These are phyloP conservation scores for Arabidopsis arenosa DNA, from an alignment of 345 rosid species.

Conservation along the genomic window DNA sequence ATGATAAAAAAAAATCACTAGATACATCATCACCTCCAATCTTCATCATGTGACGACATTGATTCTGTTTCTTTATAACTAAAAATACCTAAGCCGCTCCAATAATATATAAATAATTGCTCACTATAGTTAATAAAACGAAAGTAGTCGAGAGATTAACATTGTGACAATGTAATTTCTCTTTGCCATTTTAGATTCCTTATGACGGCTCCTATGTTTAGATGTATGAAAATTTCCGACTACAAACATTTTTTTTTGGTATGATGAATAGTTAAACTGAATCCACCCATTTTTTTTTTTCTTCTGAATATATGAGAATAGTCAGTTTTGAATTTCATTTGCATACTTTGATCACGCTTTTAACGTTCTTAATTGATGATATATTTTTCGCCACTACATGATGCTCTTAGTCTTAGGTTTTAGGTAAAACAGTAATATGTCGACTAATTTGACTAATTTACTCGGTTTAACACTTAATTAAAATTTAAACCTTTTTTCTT, in stretches of 20 bases:
- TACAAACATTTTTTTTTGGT: neutral
- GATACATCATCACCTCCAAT: constrained; percentile 29
- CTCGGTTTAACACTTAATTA: constrained; percentile 16
- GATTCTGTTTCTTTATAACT: constrained; percentile 37
- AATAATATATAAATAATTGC: constrained; percentile 3
- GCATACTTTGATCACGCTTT: constrained; percentile 4
- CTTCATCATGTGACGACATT: constrained; percentile 39
- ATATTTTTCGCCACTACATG: neutral
- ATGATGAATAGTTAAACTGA: neutral
- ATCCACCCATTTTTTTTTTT: neutral
- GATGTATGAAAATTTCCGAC: neutral
- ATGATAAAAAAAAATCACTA: neutral
- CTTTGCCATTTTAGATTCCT: neutral
- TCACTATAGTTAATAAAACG: neutral
- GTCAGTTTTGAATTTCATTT: constrained; percentile 1
- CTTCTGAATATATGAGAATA: neutral
- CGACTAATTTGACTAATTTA: constrained; percentile 35
- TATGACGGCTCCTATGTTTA: neutral
- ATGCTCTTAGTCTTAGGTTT: neutral
- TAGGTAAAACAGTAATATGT: constrained; percentile 36
- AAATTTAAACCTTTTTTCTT: neutral
- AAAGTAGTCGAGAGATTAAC: neutral
- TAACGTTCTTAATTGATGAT: neutral
- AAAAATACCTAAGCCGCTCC: constrained; percentile 38
- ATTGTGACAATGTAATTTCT: neutral